Percentiles rank a stretch among this genome's conserved stretches.
These are phyloP conservation scores for Termitomyces sp. DNA, from an alignment of 768 basidiomycete species.

Conservation along the genomic window DNA sequence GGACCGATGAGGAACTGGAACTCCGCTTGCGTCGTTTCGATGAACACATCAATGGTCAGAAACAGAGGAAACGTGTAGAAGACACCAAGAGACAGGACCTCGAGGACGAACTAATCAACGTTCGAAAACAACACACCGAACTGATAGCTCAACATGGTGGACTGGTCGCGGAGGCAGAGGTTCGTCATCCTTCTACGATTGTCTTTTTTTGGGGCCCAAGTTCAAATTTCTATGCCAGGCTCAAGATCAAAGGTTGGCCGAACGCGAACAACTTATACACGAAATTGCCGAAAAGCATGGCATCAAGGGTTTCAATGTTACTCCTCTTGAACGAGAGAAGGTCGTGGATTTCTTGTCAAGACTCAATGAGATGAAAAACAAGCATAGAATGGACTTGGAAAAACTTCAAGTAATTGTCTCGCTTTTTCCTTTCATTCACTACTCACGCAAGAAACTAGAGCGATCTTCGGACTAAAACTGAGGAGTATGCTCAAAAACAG, in stretches of 20 bases:
- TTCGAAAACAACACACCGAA: conserved; percentile 52
- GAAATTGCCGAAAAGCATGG: conserved; percentile 65
- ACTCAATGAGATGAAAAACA: conserved; percentile 60
- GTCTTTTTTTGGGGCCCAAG: not conserved
- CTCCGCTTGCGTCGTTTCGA: conserved; percentile 58
- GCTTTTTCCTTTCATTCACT: not conserved
- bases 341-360: conserved; percentile 71
- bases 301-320: conserved; percentile 72
- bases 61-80: conserved; percentile 45
- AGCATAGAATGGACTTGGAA: conserved; percentile 63
- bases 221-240: conserved; percentile 41
- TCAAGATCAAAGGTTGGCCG: conserved; percentile 65
- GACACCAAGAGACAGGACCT: conserved; percentile 56
- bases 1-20: conserved; percentile 70
- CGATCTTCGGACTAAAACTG: conserved; percentile 53
- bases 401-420: conserved; percentile 54
- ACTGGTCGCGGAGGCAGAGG: conserved; percentile 73
- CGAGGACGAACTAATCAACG: conserved; percentile 54
- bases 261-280: conserved; percentile 73
- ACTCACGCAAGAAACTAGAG: conserved; percentile 31
- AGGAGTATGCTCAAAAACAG: conserved; percentile 64
- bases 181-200: conserved; percentile 21
- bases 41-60: conserved; percentile 51
- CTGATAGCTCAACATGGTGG: conserved; percentile 64
- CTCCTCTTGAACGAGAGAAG: conserved; percentile 69